Base-by-base conservation (phyloP, 805 yeast genomes). In the Cyberlindnera mycetangii region DNA sequence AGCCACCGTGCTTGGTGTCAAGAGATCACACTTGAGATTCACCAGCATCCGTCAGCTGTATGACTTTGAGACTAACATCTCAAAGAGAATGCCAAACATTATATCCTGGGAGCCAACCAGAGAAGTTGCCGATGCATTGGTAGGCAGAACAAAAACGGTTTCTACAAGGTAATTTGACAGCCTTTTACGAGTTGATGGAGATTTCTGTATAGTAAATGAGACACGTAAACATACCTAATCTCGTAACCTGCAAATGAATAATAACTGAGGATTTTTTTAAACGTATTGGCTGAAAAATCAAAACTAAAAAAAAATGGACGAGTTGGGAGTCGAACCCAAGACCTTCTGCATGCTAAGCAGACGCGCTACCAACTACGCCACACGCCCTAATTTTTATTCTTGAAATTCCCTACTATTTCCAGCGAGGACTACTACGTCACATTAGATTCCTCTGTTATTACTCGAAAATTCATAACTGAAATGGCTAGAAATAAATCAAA, bases 281-380 rank as follows among this genome's bases (percentile, higher is more conserved):
- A n/a, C n/a, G n/a, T n/a, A 22, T 22, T 22, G 10, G 15, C n/a
- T 18, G n/a, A 42, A 33, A 25, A 27, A 15, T 12, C 8, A 22
- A 32, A 48, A 44, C 61, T 44, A 55, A 59, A 68, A 66, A 63
- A 47, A 49, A 65, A 47, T 78, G 83, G 83, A 78, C 83, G 80
- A 78, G 82, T 75, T 78, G 77, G 83, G 83, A 78, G 73, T 78
- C 80, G 84, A 78, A 77, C 83, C 83, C 78, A 78, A 77, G 84
- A 79, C 85, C 84, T 79, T 77, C 77, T 81, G 77, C 84, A 78
- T 78, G 83, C 83, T 77, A 79, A 78, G 84, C 78, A 80, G 76
- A 76, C 84, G 84, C 84, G 84, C 84, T 79, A 79, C 85, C 84
- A 77, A 79, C 85, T 79, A 76, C 85, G 84, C 84, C 85, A 79